phyloP scores from a whole-genome alignment of 2,329 filamentous ascomycete species.

The Gaeumannomyces tritici region DNA sequence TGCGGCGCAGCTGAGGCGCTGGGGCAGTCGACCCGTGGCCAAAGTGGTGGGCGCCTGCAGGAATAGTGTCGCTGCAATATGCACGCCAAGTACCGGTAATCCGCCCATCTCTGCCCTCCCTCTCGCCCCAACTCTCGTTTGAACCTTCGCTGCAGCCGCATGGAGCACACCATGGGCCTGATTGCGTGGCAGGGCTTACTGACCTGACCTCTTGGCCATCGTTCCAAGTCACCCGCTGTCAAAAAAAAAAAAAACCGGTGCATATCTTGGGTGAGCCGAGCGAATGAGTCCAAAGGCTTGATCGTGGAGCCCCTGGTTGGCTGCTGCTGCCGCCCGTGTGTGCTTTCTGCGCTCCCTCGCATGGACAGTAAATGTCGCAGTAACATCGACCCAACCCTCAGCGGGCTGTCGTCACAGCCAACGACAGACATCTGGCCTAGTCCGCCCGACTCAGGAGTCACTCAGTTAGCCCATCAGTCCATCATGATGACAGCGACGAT shows the following conservation, averaged over 20 bases:
- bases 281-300: background rate
- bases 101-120: background rate
- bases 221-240: background rate
- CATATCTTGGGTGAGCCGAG: background rate
- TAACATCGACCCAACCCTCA: background rate
- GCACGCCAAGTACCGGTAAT: slow-evolving; percentile 2
- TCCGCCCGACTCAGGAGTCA: background rate
- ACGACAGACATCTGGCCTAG: background rate
- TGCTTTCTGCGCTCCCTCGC: background rate
- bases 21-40: background rate
- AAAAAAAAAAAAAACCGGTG: too few relatives aligned
- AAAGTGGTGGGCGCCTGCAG: background rate
- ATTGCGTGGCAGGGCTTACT: slow-evolving; percentile 2
- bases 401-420: background rate
- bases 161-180: background rate
- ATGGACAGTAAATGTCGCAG: background rate
- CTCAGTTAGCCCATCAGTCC: too few relatives aligned
- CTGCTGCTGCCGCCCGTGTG: background rate
- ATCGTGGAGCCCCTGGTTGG: background rate
- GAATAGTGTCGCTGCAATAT: background rate
- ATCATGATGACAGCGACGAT: too few relatives aligned
- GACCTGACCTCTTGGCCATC: background rate
- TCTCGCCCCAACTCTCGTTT: background rate
- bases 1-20: slow-evolving; percentile 1
- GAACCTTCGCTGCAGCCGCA: background rate